Percentiles rank a stretch among this genome's conserved stretches.
These are phyloP conservation scores for Pseudognaphalium luteoalbum DNA, from an alignment of 129 eudicot genomes.

Conservation along the genomic window DNA sequence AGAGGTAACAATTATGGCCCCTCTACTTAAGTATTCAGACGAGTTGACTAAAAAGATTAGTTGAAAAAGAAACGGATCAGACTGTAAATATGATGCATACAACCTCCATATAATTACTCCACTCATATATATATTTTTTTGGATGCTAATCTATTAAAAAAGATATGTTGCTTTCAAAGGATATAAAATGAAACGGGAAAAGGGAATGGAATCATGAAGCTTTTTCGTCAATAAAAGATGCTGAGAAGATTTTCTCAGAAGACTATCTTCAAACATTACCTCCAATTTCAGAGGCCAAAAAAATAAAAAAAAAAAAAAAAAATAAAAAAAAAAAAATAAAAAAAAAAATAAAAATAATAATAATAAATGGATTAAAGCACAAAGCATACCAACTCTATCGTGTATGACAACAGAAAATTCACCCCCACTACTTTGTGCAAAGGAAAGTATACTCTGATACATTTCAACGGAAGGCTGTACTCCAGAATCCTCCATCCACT, in stretches of 20 bases:
- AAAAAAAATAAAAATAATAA: no score
- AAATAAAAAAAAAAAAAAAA: no score
- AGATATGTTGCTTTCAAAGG: background rate
- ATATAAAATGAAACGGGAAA: background rate
- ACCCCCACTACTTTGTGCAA: slow-evolving; percentile 55
- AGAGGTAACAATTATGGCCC: no score
- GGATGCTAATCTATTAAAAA: background rate
- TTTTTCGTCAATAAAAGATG: background rate
- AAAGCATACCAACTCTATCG: slow-evolving; percentile 62
- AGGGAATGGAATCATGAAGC: background rate
- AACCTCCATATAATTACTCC: no score
- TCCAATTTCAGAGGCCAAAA: background rate
- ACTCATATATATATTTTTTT: no score
- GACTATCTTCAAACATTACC: background rate
- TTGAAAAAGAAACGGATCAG: no score
- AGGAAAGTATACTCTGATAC: slow-evolving; percentile 54
- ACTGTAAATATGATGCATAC: no score
- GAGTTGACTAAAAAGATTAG: no score
- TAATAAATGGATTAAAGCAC: background rate
- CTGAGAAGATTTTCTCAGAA: background rate
- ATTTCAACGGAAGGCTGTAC: slow-evolving; percentile 51
- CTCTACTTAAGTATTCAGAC: no score
- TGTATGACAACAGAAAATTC: slow-evolving; percentile 59
- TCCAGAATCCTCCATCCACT: slow-evolving; percentile 95
- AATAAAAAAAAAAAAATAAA: no score